A percentile compares a stretch with the other conserved stretches of the same genome.
phyloP scores from a whole-genome alignment of 306 rosid species.

The Trifolium pratense region DNA sequence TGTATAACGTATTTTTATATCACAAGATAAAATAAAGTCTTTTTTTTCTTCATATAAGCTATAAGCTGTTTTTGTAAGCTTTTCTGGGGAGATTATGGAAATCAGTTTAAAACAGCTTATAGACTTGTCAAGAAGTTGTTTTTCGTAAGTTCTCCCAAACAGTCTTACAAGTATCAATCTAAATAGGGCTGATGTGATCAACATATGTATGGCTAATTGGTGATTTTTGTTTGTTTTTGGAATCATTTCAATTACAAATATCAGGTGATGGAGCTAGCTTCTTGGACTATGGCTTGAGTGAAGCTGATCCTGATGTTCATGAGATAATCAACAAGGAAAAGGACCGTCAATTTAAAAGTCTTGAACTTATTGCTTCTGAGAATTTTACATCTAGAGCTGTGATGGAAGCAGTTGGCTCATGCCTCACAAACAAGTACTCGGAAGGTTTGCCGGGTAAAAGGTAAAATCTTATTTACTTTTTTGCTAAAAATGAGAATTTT shows the following conservation, averaged over 20 bases:
- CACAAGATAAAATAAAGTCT: background rate
- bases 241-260: conserved; percentile 31
- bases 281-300: conserved; percentile 69
- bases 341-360: conserved; percentile 81
- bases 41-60: background rate
- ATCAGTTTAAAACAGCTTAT: background rate
- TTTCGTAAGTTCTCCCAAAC: background rate
- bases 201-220: conserved; percentile 15
- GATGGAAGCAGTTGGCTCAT: conserved; percentile 98
- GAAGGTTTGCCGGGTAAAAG: conserved; percentile 98
- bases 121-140: background rate
- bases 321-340: conserved; percentile 75
- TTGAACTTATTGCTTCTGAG: conserved; percentile 98
- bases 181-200: background rate
- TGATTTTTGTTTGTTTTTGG: conserved; percentile 16
- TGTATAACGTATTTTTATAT: background rate
- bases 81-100: background rate
- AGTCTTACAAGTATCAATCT: background rate
- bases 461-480: conserved; percentile 42
- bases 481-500: background rate
- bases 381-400: conserved; percentile 93
- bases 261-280: conserved; percentile 64
- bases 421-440: conserved; percentile 93
- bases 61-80: background rate
- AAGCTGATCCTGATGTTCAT: conserved; percentile 84